Evolutionary conservation across 73 alveolate species (phyloP), one percentile per base, ranked within the genome.

Genomic region (Paramecium octaurelia): DNA sequence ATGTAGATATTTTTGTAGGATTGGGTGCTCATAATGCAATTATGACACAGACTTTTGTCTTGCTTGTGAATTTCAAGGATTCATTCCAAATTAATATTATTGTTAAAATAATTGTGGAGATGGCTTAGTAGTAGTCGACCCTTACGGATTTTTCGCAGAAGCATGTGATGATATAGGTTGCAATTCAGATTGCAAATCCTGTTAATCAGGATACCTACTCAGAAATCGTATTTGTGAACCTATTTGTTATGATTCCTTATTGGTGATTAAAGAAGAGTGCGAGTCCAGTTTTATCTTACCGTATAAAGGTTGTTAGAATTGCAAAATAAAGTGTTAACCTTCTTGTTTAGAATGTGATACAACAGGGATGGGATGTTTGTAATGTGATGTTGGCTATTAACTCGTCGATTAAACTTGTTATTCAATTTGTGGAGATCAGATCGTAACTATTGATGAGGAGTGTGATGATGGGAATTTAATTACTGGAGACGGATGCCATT

Each of bases 181-280:
- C 20, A 34, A 90, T 12, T 46, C 58, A 9, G 23, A 10, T 5
- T 46, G 58, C 6, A 46, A 46, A 6, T 46, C 58, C 6, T 46
- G 58, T 38, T 95, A 95, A 44, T 54, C 43, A 8, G 98, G 98
- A 69, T 95, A 60, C 54, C 9, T 43, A 46, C 58, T 46, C 9
- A 90, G 95, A 44, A n/a, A 57, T 38, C 12, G 92, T 43, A 20
- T 85, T 5, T 92, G 88, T 14, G 29, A 70, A 11, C 20, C 18
- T 10, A 23, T 35, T n/a, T 88, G 94, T 83, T 85, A 94, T 3
- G 70, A 93, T 83, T 80, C 76, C 14, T 11, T 58, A 58, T 11
- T 23, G 23, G 93, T 76, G 8, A 57, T 27, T 54, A 90, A 16
- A 43, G 96, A 93, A 57, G 34, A 43, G 8, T 93, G 96, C 44